Evolutionary conservation across 306 rosid genomes (phyloP).

Genomic region (Betula pendula): DNA sequence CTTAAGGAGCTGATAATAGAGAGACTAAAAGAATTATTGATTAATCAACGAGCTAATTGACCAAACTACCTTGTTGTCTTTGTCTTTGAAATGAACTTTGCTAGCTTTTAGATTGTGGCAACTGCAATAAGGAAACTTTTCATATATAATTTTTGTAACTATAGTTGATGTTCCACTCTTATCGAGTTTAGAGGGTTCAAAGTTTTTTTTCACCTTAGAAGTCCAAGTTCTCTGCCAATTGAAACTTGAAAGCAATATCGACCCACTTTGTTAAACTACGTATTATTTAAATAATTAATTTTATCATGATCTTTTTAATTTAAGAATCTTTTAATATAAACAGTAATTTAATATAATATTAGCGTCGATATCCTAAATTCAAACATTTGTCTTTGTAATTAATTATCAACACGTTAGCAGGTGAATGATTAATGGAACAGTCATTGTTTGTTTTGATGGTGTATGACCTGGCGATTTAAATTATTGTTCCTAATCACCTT

Average conservation of each 20-base stretch:
- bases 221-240: neutral
- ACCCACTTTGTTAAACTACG: too few species aligned
- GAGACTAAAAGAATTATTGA: too few species aligned
- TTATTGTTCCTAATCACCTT: neutral
- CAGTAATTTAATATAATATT: too few species aligned
- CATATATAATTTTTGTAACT: neutral
- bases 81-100: neutral
- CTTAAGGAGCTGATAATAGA: too few species aligned
- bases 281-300: too few species aligned
- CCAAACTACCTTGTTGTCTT: neutral
- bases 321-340: too few species aligned
- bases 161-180: neutral
- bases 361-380: too few species aligned
- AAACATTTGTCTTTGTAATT: too few species aligned
- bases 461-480: neutral
- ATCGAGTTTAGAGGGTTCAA: neutral
- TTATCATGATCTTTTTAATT: too few species aligned
- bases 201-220: neutral
- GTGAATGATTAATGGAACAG: too few species aligned
- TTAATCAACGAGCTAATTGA: neutral
- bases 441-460: neutral
- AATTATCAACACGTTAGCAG: too few species aligned
- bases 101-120: neutral
- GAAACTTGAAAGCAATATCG: neutral
- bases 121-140: neutral